phyloP scores from a whole-genome alignment of 176 grass and related monocot species.

The Juncus inflexus region DNA sequence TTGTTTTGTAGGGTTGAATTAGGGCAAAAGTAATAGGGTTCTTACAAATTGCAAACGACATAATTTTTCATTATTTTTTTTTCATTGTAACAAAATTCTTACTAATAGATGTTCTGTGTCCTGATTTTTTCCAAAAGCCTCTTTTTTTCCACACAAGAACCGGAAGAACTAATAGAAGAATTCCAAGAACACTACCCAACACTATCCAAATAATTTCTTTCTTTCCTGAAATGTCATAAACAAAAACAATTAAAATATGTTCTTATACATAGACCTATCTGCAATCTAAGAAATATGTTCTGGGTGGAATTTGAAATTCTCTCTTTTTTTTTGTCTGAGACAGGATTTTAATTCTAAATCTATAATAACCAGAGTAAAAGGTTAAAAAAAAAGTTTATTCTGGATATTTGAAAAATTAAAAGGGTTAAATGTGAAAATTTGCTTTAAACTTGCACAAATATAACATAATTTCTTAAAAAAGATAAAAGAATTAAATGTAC shows the following conservation, averaged over 20 bases:
- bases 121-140: constrained; percentile 19
- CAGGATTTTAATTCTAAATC: too few relatives aligned
- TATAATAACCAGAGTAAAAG: too few relatives aligned
- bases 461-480: neutral
- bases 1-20: too few relatives aligned
- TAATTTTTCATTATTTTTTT: neutral
- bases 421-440: too few relatives aligned
- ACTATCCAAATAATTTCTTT: constrained; percentile 49
- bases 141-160: constrained; percentile 57
- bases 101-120: constrained; percentile 42
- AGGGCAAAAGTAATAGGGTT: too few relatives aligned
- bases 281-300: too few relatives aligned
- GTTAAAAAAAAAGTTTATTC: constrained; percentile 1
- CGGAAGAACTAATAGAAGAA: constrained; percentile 33
- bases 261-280: too few relatives aligned
- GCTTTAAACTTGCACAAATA: neutral
- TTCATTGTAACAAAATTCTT: constrained; percentile 23
- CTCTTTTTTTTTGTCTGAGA: too few relatives aligned
- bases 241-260: neutral
- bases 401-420: neutral
- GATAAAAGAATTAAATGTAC: too few relatives aligned
- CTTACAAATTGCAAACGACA: too few relatives aligned
- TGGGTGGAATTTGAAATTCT: too few relatives aligned
- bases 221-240: constrained; percentile 27
- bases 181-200: constrained; percentile 44